These are phyloP conservation scores for Murraya koenigii DNA, from an alignment of 345 rosid species.

Conservation along the genomic window DNA sequence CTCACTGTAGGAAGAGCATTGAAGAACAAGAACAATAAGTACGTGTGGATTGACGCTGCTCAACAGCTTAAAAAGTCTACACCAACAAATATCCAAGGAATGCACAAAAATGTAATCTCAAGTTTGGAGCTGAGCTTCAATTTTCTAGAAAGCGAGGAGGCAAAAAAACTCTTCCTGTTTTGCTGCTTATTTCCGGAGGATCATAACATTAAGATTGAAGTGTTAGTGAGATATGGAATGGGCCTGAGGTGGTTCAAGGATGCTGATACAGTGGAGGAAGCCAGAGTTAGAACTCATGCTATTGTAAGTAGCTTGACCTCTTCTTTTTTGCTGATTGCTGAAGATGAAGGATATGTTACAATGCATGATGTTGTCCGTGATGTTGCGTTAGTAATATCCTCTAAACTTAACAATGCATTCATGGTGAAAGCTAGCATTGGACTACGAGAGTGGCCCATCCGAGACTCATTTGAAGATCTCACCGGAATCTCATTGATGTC, in stretches of 20 bases:
- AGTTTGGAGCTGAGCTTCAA: neutral
- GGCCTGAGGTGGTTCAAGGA: conserved; percentile 1
- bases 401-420: neutral
- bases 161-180: neutral
- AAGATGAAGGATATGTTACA: neutral
- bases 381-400: neutral
- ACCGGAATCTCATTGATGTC: conserved; percentile 4
- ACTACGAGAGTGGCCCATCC: neutral
- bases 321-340: neutral
- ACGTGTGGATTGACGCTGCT: neutral
- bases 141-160: neutral
- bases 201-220: neutral
- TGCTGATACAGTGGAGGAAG: neutral
- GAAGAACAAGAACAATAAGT: neutral
- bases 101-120: neutral
- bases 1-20: conserved; percentile 8
- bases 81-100: neutral
- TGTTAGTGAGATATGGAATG: neutral
- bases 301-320: neutral
- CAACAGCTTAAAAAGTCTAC: neutral
- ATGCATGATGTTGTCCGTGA: neutral
- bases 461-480: neutral
- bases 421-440: neutral
- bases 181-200: conserved; percentile 18
- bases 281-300: neutral